Percentiles rank a stretch among this genome's conserved stretches.
Evolutionary conservation across 129 eudicot genomes (phyloP).

Genomic region (Deinandra increscens): DNA sequence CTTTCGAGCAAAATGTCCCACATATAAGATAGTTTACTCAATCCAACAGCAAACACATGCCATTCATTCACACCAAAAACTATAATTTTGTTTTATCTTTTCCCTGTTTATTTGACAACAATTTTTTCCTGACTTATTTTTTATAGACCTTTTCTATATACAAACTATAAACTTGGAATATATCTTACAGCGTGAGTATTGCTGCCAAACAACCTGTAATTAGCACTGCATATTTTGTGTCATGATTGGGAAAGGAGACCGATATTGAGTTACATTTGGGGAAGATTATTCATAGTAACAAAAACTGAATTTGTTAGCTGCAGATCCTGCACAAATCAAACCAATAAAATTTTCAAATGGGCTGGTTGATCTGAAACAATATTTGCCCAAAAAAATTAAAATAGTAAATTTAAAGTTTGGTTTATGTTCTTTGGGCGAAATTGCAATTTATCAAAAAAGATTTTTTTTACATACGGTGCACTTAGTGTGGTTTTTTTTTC

Average conservation of each 20-base stretch:
- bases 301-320: slow-evolving; percentile 85
- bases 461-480: too few relatives aligned
- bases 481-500: too few relatives aligned
- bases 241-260: too few relatives aligned
- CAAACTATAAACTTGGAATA: slow-evolving; percentile 29
- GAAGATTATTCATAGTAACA: slow-evolving; percentile 65
- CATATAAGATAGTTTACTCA: not conserved
- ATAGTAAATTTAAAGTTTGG: too few relatives aligned
- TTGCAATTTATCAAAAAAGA: too few relatives aligned
- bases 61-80: slow-evolving; percentile 15
- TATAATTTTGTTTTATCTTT: slow-evolving; percentile 17
- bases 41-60: slow-evolving; percentile 10
- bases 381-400: too few relatives aligned
- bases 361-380: too few relatives aligned
- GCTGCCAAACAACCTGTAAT: too few relatives aligned
- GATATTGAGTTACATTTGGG: slow-evolving; percentile 76
- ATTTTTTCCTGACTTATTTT: slow-evolving; percentile 20
- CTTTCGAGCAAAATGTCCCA: slow-evolving; percentile 14
- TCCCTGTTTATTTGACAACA: slow-evolving; percentile 10
- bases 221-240: too few relatives aligned
- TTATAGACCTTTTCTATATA: slow-evolving; percentile 35
- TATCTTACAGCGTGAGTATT: not conserved
- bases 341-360: not conserved
- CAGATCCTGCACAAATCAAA: slow-evolving; percentile 58
- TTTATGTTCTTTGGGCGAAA: too few relatives aligned